These are phyloP conservation scores for Diaporthe sp. DNA, from an alignment of 2,329 filamentous ascomycete genomes.

Conservation along the genomic window DNA sequence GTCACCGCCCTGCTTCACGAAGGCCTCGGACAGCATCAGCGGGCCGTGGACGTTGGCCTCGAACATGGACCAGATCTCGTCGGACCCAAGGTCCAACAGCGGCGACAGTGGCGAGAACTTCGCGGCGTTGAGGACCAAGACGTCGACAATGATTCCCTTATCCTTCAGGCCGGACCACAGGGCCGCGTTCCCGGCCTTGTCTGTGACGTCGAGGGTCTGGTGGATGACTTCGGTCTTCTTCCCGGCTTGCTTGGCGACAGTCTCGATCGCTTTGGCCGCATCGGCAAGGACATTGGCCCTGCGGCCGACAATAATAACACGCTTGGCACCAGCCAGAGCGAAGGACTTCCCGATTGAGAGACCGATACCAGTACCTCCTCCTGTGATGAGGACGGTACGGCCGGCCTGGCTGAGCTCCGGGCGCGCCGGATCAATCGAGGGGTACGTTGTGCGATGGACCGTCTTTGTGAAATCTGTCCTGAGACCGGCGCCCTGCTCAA, in stretches of 20 bases:
- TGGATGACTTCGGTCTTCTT: conserved; percentile 29
- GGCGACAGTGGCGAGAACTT: conserved; percentile 25
- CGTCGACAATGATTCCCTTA: conserved; percentile 31
- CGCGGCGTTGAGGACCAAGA: conserved; percentile 33
- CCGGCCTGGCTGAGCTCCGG: conserved; percentile 33
- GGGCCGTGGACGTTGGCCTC: conserved; percentile 44
- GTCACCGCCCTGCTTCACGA: conserved; percentile 42
- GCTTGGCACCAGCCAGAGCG: conserved; percentile 25
- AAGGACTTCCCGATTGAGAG: conserved; percentile 37
- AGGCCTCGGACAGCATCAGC: conserved; percentile 40
- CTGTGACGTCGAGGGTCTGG: conserved; percentile 36
- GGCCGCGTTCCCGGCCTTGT: conserved; percentile 21
- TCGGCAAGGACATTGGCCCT: conserved; percentile 29
- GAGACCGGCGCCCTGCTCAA: conserved; percentile 14
- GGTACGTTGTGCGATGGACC: conserved; percentile 17
- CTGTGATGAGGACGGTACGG: conserved; percentile 40
- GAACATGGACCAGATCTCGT: conserved; percentile 41
- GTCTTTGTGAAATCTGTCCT: conserved; percentile 30
- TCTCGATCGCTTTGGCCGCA: conserved; percentile 16
- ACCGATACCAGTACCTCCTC: conserved; percentile 40
- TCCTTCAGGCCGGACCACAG: conserved; percentile 37
- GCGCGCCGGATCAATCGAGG: conserved; percentile 24
- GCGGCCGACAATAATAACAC: conserved; percentile 40
- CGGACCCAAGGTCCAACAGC: conserved; percentile 40
- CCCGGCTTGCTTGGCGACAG: conserved; percentile 2